Evolutionary conservation across 2,329 filamentous ascomycete genomes (phyloP), one percentile per base, ranked within the genome.

Genomic region (Cordyceps cicadae): DNA sequence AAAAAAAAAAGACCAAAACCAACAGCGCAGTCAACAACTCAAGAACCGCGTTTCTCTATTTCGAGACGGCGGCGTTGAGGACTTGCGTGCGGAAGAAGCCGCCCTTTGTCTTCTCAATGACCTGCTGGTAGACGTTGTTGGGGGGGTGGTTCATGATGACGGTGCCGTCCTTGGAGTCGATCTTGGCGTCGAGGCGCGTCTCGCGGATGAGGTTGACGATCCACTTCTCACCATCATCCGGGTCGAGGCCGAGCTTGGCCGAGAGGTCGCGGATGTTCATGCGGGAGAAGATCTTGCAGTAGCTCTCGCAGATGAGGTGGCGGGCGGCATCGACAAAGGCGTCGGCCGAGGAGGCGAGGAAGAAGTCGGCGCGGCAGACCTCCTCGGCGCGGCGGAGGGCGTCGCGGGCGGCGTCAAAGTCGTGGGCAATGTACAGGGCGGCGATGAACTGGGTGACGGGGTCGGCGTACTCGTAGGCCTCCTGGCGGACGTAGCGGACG

Each of bases 121-220:
- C 94, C 77, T 99, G 93, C 80, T 97, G 93, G 79, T 99, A 97
- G 67, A 99, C 93, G 65, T 92, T 96, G 80, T 95, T 94, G 64
- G 94, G 93, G 56, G 93, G 94, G 79, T 99, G 94, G 81, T 99
- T 97, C 93, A 99, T 99, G 68, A 97, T 87, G 58, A 99, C 94
- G 59, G 94, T 97, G 72, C 94, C 94, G 78, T 96, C 90, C 81
- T 97, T 91, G 80, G 96, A 97, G 79, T 99, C 94, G 73, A 97
- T 97, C 86, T 99, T 99, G 70, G 94, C 94, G 72, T 99, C 94
- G 65, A 99, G 89, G 64, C 92, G 86, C 26, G 94, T 99, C 78
- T 99, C 94, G 65, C 94, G 88, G 77, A 99, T 99, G 66, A 99
- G 84, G 81, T 99, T 99, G 69, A 99, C 94, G 71, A 99, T 99